These are phyloP conservation scores for Chaetomiaceae sp. DNA, from an alignment of 2,329 filamentous ascomycete species.

Conservation along the genomic window DNA sequence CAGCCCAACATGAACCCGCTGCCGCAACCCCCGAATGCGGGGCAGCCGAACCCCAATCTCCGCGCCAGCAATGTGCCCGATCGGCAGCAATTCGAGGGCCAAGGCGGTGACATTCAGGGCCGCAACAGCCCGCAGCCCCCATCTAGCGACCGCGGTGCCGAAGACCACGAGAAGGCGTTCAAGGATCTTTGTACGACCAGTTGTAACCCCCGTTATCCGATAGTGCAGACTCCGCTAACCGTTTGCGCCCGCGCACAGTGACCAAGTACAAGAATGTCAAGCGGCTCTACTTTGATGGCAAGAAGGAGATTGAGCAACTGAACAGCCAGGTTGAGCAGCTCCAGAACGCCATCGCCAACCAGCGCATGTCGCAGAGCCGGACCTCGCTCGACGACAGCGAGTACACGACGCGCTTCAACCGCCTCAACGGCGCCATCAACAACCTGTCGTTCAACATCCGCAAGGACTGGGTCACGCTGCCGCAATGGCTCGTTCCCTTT, in stretches of 20 bases:
- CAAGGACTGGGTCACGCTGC: constrained; percentile 84
- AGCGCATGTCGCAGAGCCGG: constrained; percentile 88
- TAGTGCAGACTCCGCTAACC: constrained; percentile 29
- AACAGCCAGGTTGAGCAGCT: constrained; percentile 85
- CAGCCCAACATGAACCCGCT: constrained; percentile 41
- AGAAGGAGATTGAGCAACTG: constrained; percentile 84
- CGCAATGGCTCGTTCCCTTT: constrained; percentile 71
- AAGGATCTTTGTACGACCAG: constrained; percentile 51
- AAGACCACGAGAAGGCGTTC: constrained; percentile 51
- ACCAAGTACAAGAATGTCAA: constrained; percentile 98
- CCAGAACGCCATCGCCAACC: constrained; percentile 95
- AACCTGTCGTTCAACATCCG: constrained; percentile 94
- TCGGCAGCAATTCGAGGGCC: constrained; percentile 42
- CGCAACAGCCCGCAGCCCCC: constrained; percentile 55
- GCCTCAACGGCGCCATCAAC: constrained; percentile 88
- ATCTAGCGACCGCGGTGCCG: constrained; percentile 37
- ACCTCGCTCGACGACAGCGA: constrained; percentile 94
- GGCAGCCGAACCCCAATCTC: constrained; percentile 37
- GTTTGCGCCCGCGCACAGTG: constrained; percentile 53
- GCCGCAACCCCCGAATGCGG: constrained; percentile 34
- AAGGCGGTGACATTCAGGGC: constrained; percentile 43
- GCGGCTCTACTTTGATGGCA: constrained; percentile 93
- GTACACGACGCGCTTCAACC: constrained; percentile 82
- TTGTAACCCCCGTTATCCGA: constrained; percentile 13
- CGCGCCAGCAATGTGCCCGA: constrained; percentile 38